phyloP scores from a whole-genome alignment of 805 yeast species.

The Nakazawaea siamensis region DNA sequence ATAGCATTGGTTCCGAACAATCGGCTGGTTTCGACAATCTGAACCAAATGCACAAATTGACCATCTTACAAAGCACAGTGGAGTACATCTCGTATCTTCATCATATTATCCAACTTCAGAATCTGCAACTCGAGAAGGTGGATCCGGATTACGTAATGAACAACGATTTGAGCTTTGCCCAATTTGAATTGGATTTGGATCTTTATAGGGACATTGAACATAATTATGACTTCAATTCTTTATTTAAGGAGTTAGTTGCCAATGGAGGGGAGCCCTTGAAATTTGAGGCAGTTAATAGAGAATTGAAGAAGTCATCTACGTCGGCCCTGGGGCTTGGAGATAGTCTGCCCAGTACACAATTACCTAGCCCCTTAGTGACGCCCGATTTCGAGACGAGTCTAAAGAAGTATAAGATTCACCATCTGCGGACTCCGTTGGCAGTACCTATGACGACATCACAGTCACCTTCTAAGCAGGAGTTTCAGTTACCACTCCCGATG shows the following conservation, averaged over 20 bases:
- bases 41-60: slow-evolving; percentile 58
- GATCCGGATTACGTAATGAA: slow-evolving; percentile 20
- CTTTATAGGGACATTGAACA: slow-evolving; percentile 49
- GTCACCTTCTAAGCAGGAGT: not conserved
- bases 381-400: slow-evolving; percentile 10
- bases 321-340: not conserved
- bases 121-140: slow-evolving; percentile 28
- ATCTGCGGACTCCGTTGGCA: too few relatives aligned
- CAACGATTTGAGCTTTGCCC: slow-evolving; percentile 40
- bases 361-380: slow-evolving; percentile 16
- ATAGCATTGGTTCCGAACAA: slow-evolving; percentile 6
- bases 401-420: not conserved
- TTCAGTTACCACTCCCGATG: slow-evolving; percentile 12
- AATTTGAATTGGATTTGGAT: slow-evolving; percentile 50
- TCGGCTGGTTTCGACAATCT: not conserved
- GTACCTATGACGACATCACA: too few relatives aligned
- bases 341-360: slow-evolving; percentile 7
- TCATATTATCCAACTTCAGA: slow-evolving; percentile 43
- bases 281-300: slow-evolving; percentile 10
- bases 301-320: not conserved
- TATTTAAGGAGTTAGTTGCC: slow-evolving; percentile 21
- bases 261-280: slow-evolving; percentile 22
- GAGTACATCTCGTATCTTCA: slow-evolving; percentile 71
- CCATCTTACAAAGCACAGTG: slow-evolving; percentile 75
- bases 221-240: slow-evolving; percentile 41